Evolutionary conservation across 2,329 filamentous ascomycete genomes (phyloP), one percentile per base, ranked within the genome.

Genomic region (Rutstroemia sp.): DNA sequence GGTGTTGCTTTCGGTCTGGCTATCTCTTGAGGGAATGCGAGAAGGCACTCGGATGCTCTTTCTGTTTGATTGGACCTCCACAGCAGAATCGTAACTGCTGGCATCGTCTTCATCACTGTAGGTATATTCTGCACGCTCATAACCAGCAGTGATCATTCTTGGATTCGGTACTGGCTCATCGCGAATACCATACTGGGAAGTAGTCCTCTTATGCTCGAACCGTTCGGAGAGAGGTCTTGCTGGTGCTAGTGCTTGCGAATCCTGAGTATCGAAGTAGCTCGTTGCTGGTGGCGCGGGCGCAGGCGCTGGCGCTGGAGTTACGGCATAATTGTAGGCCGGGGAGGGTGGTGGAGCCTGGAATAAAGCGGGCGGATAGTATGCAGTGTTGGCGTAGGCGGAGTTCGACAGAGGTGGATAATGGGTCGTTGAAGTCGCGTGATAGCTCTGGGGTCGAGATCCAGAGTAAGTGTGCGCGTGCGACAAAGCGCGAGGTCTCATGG

Each of bases 201-300:
- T 30, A 8, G 62, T 57, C 14, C 62, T 58, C 23, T 61, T 48
- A 38, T 61, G 58, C 6, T 64, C 64, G 39, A 67, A 67, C 51
- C 65, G 55, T 17, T 54, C 55, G 6, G 60, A 58, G 8, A 67
- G 54, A 19, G 64, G 58, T 49, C 64, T 56, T n/a, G 59, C 51
- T 37, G 41, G 37, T 34, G 25, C 25, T 17, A 34, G 21, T 30
- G 27, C 21, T 55, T 50, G 53, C 12, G 25, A 27, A 10, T 54
- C 51, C 9, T 49, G 44, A 12, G 51, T 16, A 16, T 21, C 25
- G 14, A 42, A 57, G 17, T 57, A 48, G 16, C 34, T 21, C 23
- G 19, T 48, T 12, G 55, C 14, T n/a, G 23, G 47, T 5, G 16
- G 30, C 16, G 30, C 30, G 7, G 25, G 25, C 25, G 25, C 25